Percentiles rank a stretch among this genome's conserved stretches.
Evolutionary conservation across 345 rosid species (phyloP).

Genomic region (Mallotus nudiflorus): DNA sequence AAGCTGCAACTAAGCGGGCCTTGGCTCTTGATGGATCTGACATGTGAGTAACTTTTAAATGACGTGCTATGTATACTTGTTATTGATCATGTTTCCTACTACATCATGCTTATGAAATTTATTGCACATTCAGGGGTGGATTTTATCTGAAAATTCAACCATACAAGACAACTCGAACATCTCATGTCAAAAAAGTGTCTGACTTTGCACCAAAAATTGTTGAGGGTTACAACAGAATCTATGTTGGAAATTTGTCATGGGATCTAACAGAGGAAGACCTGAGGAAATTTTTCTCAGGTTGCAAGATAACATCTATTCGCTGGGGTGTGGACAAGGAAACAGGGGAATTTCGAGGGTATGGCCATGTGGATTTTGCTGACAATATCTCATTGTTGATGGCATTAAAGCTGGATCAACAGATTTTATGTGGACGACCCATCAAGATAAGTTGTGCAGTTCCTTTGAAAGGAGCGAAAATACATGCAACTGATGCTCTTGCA

Average conservation of each 20-base stretch:
- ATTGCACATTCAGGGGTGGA: slow-evolving; percentile 64
- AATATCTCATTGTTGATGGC: slow-evolving; percentile 61
- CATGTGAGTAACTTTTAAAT: slow-evolving; percentile 52
- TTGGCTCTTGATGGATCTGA: slow-evolving; percentile 78
- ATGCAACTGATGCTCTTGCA: slow-evolving; percentile 13
- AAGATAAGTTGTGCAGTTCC: slow-evolving; percentile 88
- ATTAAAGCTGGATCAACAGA: slow-evolving; percentile 74
- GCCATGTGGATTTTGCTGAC: slow-evolving; percentile 80
- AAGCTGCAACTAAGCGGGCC: slow-evolving; percentile 78
- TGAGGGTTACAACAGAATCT: slow-evolving; percentile 84
- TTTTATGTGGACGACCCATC: slow-evolving; percentile 72
- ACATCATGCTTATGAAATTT: slow-evolving; percentile 18
- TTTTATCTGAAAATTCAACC: slow-evolving; percentile 79
- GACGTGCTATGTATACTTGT: too few relatives aligned
- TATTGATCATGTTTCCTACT: background rate
- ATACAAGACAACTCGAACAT: slow-evolving; percentile 51
- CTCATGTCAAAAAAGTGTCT: slow-evolving; percentile 39
- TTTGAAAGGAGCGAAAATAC: slow-evolving; percentile 34
- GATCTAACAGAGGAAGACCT: slow-evolving; percentile 76
- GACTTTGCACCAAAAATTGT: slow-evolving; percentile 64
- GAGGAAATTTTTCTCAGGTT: slow-evolving; percentile 69
- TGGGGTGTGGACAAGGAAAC: slow-evolving; percentile 83
- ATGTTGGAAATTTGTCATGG: slow-evolving; percentile 86
- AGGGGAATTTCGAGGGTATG: slow-evolving; percentile 81
- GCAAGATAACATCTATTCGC: slow-evolving; percentile 63